Conservation (phyloP, 768 basidiomycete species). For the Cystofilobasidium ferigula region DNA sequence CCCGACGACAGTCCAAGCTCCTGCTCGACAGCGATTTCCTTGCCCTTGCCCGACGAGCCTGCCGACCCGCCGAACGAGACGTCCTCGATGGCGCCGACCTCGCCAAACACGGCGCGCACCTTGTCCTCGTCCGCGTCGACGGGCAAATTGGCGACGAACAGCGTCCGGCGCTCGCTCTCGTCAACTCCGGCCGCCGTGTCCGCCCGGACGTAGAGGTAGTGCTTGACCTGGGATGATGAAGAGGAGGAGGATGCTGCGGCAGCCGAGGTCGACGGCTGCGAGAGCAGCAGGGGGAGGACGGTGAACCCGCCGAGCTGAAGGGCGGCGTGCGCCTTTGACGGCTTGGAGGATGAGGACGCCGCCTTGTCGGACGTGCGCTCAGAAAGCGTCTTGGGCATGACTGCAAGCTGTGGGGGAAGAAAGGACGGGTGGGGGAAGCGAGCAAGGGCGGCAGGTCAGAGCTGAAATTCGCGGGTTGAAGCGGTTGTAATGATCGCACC, state of each 20-base stretch:
- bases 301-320: slow-evolving; percentile 10
- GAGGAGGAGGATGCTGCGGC: background rate
- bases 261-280: background rate
- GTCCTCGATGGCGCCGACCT: slow-evolving; percentile 63
- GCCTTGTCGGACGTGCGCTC: background rate
- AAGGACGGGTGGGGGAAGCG: background rate
- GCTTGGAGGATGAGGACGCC: background rate
- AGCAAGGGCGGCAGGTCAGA: background rate
- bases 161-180: slow-evolving; percentile 49
- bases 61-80: slow-evolving; percentile 53
- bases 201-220: slow-evolving; percentile 65
- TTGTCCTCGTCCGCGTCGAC: slow-evolving; percentile 78
- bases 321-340: background rate
- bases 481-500: too few relatives aligned
- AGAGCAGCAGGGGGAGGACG: slow-evolving; percentile 14
- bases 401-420: background rate
- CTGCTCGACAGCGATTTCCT: slow-evolving; percentile 28
- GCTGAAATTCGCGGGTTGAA: background rate
- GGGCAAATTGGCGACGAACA: slow-evolving; percentile 82
- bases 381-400: slow-evolving; percentile 4
- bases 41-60: slow-evolving; percentile 31
- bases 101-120: slow-evolving; percentile 62
- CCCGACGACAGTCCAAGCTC: slow-evolving; percentile 28
- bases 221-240: slow-evolving; percentile 32
- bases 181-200: slow-evolving; percentile 42